Evolutionary conservation across 1,139 yeast genomes (phyloP).

Genomic region (Suhomyces guaymorum): DNA sequence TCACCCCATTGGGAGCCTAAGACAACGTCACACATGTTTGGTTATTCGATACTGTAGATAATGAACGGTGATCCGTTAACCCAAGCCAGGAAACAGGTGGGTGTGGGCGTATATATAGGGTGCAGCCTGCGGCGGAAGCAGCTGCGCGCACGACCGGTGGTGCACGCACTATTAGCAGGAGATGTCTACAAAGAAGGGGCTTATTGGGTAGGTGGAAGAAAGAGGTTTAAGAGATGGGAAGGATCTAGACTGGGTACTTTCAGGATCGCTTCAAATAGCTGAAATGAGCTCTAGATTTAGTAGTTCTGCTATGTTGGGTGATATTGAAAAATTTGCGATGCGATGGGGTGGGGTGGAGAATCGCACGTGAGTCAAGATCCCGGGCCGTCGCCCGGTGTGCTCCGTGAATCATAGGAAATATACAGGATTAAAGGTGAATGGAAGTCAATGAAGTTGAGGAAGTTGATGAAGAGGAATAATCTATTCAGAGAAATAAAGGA

Average conservation of each 20-base stretch:
- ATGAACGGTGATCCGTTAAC: slow-evolving; percentile 19
- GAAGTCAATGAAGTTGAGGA: neutral
- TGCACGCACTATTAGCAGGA: neutral
- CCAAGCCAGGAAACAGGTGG: slow-evolving; percentile 7
- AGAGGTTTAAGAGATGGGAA: no score
- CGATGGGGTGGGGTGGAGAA: no score
- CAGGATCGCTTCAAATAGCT: no score
- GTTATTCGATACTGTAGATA: slow-evolving; percentile 4
- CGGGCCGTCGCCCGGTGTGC: neutral
- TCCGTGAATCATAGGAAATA: no score
- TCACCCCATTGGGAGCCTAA: slow-evolving; percentile 99
- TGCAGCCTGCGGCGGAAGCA: neutral
- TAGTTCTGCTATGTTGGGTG: no score
- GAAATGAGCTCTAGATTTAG: no score
- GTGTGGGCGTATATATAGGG: slow-evolving; percentile 2
- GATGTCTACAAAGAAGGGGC: no score
- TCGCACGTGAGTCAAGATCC: neutral
- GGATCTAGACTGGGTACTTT: no score
- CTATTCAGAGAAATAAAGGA: no score
- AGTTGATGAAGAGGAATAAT: no score
- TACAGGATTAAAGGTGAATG: no score
- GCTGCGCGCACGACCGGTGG: neutral
- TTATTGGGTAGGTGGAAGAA: neutral
- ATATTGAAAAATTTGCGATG: slow-evolving; percentile 1
- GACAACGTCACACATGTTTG: slow-evolving; percentile 80